Base-by-base conservation (phyloP, 306 rosid genomes). In the Acacia acuminata region DNA sequence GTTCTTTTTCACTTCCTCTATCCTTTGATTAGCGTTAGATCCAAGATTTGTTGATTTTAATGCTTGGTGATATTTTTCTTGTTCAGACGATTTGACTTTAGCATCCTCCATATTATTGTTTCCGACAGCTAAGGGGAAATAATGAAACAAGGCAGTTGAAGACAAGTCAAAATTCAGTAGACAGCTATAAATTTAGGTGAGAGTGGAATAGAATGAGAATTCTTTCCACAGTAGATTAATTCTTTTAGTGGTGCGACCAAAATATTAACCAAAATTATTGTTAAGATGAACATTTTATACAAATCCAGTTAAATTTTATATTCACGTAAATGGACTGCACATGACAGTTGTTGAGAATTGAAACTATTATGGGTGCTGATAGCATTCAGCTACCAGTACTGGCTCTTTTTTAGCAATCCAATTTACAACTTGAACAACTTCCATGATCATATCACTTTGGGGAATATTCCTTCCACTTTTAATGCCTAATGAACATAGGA, bases 41-140 rank as follows among this genome's bases (percentile, higher is more conserved):
- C 72, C 94, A 79, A 76, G 58, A 71, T 85, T 74, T 43, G 68
- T 17, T 63, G 89, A 65, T 81, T 84, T 79, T 82, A 47, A 71
- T 78, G 66, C 84, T 73, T 45, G 68, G 75, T 71, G 84, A 86
- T 85, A 87, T 83, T 85, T 74, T 43, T 32, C 73, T 79, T 47
- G 65, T 83, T 86, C 83, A 34, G 81, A 65, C 72, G 89, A 67
- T 81, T 85, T 88, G 72, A 81, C 85, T 77, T 80, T 75, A 80
- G 79, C 75, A 45, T 79, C 85, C 70, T 87, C 90, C 90, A 85
- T 70, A 86, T 74, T 82, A 90, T 56, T 34, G 76, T 82, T 91
- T 91, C 86, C 87, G 93, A 85, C 87, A 89, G 82, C 94, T 90
- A 77, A 51, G 61, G 85, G 17, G 76, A 86, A 86, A 72, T 44